Evolutionary conservation across 2,329 filamentous ascomycete genomes (phyloP).

Genomic region (Aspergillus proliferans): DNA sequence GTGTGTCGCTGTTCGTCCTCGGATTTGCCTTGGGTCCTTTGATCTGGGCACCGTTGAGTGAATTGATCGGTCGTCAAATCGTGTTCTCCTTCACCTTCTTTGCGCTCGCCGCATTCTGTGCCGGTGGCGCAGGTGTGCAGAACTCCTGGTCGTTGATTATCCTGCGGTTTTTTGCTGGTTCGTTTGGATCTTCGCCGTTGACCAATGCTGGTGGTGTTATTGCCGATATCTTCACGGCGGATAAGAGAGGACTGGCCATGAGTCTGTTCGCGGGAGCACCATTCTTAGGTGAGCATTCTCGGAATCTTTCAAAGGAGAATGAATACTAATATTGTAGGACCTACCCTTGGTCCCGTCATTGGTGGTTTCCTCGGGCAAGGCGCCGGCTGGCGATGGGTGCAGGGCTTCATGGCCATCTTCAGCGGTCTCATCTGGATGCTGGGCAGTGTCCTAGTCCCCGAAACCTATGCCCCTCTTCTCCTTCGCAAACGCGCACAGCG

Average conservation of each 20-base stretch:
- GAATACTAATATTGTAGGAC: slow-evolving; percentile 23
- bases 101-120: slow-evolving; percentile 53
- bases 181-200: slow-evolving; percentile 39
- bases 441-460: slow-evolving; percentile 34
- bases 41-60: slow-evolving; percentile 28
- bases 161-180: slow-evolving; percentile 51
- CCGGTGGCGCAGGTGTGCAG: slow-evolving; percentile 49
- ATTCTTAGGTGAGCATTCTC: slow-evolving; percentile 19
- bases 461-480: slow-evolving; percentile 45
- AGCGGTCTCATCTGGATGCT: slow-evolving; percentile 40
- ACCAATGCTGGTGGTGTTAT: slow-evolving; percentile 45
- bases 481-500: slow-evolving; percentile 40
- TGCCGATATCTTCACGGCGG: slow-evolving; percentile 41
- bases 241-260: slow-evolving; percentile 37
- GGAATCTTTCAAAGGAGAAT: not conserved
- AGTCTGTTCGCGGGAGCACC: slow-evolving; percentile 39
- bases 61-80: slow-evolving; percentile 38
- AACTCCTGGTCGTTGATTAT: slow-evolving; percentile 54
- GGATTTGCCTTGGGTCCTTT: slow-evolving; percentile 36
- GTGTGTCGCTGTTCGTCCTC: slow-evolving; percentile 34
- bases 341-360: slow-evolving; percentile 47
- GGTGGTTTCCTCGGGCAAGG: slow-evolving; percentile 46
- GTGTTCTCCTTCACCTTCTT: slow-evolving; percentile 55
- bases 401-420: slow-evolving; percentile 40
- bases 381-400: slow-evolving; percentile 42